phyloP scores from a whole-genome alignment of 75 land plant genomes.

The Larix kaempferi region DNA sequence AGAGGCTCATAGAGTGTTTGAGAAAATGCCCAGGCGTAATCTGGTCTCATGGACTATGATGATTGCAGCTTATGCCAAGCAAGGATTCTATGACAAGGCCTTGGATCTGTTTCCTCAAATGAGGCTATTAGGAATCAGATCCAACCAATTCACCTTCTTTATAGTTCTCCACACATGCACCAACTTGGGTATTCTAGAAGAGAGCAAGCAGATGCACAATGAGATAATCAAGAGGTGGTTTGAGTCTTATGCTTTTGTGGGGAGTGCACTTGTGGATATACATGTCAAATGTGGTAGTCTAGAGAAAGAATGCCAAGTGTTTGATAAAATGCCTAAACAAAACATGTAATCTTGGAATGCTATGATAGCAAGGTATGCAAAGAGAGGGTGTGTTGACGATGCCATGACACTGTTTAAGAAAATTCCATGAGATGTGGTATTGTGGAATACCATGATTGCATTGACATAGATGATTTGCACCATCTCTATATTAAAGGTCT shows the following conservation, averaged over 20 bases:
- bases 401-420: neutral
- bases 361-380: conserved; percentile 7
- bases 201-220: neutral
- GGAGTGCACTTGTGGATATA: conserved; percentile 8
- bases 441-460: conserved; percentile 1
- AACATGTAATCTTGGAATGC: conserved; percentile 10
- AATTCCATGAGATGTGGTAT: neutral
- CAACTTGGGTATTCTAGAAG: neutral
- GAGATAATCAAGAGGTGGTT: neutral
- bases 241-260: conserved; percentile 7
- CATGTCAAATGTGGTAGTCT: conserved; percentile 8
- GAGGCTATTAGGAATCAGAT: neutral
- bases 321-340: conserved; percentile 7
- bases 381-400: neutral
- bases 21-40: conserved; percentile 1
- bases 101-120: conserved; percentile 3
- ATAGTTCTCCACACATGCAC: conserved; percentile 2
- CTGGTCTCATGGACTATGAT: conserved; percentile 7
- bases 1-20: conserved; percentile 4
- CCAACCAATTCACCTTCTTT: conserved; percentile 6
- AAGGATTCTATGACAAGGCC: neutral
- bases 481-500: too few species aligned
- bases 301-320: conserved; percentile 5
- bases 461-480: too few species aligned
- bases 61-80: conserved; percentile 6